Conservation (phyloP, 805 yeast species). For the Spathaspora girioi region DNA sequence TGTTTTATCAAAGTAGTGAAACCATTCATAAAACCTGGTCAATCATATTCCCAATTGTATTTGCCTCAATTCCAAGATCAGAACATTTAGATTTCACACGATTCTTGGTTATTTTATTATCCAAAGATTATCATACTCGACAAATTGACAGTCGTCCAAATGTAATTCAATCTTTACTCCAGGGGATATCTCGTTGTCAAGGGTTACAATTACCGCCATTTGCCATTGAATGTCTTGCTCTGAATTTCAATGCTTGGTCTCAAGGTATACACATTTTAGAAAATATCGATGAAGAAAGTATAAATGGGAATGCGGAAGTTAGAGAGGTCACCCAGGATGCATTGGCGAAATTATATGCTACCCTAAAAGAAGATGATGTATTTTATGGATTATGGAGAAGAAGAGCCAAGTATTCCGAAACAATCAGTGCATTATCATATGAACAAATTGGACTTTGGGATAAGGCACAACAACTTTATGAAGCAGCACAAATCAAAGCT, state of each 20-base stretch:
- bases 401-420: constrained; percentile 89
- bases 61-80: constrained; percentile 67
- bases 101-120: constrained; percentile 68
- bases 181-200: constrained; percentile 74
- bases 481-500: constrained; percentile 94
- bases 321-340: constrained; percentile 89
- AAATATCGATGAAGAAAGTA: constrained; percentile 52
- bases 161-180: constrained; percentile 78
- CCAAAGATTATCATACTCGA: constrained; percentile 90
- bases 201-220: constrained; percentile 88
- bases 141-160: constrained; percentile 86
- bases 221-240: constrained; percentile 81
- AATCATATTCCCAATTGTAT: constrained; percentile 76
- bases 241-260: constrained; percentile 88
- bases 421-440: constrained; percentile 86
- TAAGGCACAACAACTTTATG: constrained; percentile 89
- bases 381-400: constrained; percentile 98
- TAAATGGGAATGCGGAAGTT: constrained; percentile 67
- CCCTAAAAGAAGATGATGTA: constrained; percentile 91
- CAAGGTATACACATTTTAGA: constrained; percentile 84
- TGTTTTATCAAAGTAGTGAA: constrained; percentile 77
- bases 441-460: constrained; percentile 97
- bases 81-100: constrained; percentile 85
- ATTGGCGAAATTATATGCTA: constrained; percentile 80
- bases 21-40: constrained; percentile 84